Percentiles rank a stretch among this genome's conserved stretches.
phyloP scores from a whole-genome alignment of 2,329 filamentous ascomycete genomes.

The Diaporthe caulivora region DNA sequence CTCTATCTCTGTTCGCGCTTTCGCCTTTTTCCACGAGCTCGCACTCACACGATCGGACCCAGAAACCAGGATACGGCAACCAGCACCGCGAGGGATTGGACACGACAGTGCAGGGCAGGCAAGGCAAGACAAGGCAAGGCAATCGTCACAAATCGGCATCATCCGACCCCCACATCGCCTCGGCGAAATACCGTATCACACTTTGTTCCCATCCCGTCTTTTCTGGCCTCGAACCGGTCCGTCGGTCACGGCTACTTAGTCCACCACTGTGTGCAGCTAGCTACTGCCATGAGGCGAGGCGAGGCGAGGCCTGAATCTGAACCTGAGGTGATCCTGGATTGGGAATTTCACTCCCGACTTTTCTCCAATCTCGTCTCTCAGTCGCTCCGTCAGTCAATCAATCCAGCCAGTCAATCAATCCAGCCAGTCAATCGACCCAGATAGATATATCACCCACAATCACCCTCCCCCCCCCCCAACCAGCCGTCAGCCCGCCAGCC shows the following conservation, averaged over 20 bases:
- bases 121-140: not conserved
- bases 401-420: not conserved
- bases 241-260: not conserved
- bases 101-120: conserved; percentile 7
- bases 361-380: conserved; percentile 24
- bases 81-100: not conserved
- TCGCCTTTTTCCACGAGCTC: conserved; percentile 7
- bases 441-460: conserved; percentile 14
- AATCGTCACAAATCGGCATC: conserved; percentile 30
- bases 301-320: not conserved
- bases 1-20: conserved; percentile 6
- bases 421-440: not conserved
- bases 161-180: conserved; percentile 31
- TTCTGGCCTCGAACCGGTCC: not conserved
- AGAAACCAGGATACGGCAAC: not conserved
- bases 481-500: conserved; percentile 19
- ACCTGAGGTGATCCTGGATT: conserved; percentile 5
- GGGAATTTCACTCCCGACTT: not conserved
- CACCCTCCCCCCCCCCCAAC: no score
- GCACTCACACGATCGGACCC: conserved; percentile 5
- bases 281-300: not conserved
- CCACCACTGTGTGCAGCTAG: no score
- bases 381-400: not conserved
- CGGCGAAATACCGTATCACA: conserved; percentile 32
- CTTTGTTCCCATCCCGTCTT: conserved; percentile 7